Percentiles rank a stretch among this genome's conserved stretches.
phyloP scores from a whole-genome alignment of 176 grass and related monocot genomes.

The Triticum timopheevii region DNA sequence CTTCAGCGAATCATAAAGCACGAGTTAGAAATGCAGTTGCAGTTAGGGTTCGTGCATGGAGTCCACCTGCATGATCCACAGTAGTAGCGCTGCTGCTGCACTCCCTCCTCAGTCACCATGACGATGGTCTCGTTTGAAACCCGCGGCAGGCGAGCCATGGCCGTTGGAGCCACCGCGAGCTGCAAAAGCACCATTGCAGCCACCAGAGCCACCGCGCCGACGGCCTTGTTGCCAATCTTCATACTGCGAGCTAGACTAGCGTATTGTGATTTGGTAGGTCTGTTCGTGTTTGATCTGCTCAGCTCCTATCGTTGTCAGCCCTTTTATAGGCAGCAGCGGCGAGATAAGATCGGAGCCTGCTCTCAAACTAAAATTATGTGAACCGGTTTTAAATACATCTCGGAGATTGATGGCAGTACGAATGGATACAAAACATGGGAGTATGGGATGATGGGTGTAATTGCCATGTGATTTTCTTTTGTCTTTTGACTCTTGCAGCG shows the following conservation, averaged over 20 bases:
- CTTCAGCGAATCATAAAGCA: too few relatives aligned
- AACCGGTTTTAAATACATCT: neutral
- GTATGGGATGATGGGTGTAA: too few relatives aligned
- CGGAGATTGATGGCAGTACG: neutral
- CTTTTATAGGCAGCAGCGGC: neutral
- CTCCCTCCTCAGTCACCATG: neutral
- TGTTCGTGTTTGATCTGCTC: neutral
- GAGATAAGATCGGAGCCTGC: neutral
- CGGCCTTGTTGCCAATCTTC: neutral
- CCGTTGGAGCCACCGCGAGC: neutral
- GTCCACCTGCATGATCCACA: neutral
- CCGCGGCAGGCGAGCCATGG: neutral
- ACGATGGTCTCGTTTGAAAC: neutral
- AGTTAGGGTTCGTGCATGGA: too few relatives aligned
- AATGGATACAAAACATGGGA: too few relatives aligned
- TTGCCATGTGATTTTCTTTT: too few relatives aligned
- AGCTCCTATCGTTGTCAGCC: neutral
- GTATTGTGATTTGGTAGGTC: neutral
- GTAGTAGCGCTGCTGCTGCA: neutral
- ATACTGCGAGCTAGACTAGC: neutral
- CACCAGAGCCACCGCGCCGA: neutral
- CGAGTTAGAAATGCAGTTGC: too few relatives aligned
- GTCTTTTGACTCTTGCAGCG: too few relatives aligned
- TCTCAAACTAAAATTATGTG: neutral
- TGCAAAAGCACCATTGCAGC: neutral